Conservation (phyloP, 225 moss, liverwort and hornwort species). For the Asterella californica region DNA sequence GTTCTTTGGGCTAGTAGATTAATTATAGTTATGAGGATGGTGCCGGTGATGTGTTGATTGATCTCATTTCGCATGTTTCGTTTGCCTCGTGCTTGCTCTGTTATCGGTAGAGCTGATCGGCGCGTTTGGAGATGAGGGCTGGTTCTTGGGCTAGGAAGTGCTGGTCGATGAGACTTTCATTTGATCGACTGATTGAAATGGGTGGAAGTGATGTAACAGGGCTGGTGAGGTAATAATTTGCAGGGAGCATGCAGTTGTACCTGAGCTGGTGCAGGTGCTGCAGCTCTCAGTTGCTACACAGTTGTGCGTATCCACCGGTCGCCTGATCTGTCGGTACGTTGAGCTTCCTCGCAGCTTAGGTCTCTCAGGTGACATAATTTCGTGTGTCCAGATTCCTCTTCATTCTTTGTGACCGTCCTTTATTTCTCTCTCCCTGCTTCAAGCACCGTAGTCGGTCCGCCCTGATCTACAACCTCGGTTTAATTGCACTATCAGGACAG, state of each 20-base stretch:
- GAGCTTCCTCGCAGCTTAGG: too few species aligned
- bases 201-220: slow-evolving; percentile 2
- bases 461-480: too few species aligned
- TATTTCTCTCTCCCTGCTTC: too few species aligned
- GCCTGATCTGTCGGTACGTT: slow-evolving; percentile 21
- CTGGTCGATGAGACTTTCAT: too few species aligned
- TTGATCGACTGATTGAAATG: background rate
- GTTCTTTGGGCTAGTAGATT: background rate
- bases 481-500: too few species aligned
- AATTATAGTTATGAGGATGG: background rate
- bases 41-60: background rate
- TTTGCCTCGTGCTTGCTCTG: background rate
- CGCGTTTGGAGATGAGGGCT: background rate
- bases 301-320: slow-evolving; percentile 45
- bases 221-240: slow-evolving; percentile 57
- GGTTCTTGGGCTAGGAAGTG: background rate
- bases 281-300: slow-evolving; percentile 81
- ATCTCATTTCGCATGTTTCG: too few species aligned
- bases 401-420: too few species aligned
- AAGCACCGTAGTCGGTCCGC: too few species aligned
- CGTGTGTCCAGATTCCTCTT: too few species aligned
- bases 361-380: too few species aligned
- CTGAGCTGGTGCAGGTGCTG: slow-evolving; percentile 75
- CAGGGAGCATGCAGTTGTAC: slow-evolving; percentile 96
- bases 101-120: background rate